A percentile compares a stretch with the other conserved stretches of the same genome.
phyloP scores from a whole-genome alignment of 2,329 filamentous ascomycete species.

The Tolypocladium tropicale region DNA sequence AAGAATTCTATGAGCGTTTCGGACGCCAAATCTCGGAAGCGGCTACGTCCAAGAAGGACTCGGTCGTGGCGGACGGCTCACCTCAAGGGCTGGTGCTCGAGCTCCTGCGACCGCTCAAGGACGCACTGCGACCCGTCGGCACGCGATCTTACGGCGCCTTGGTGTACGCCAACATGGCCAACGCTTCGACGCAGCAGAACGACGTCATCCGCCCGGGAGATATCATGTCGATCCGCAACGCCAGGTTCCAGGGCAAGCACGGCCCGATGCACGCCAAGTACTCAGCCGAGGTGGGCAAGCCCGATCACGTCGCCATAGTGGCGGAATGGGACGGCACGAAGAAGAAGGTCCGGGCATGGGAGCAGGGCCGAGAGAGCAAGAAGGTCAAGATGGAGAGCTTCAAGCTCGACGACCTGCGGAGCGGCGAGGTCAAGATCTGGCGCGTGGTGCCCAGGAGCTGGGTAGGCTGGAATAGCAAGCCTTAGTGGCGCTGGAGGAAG shows the following conservation, averaged over 20 bases:
- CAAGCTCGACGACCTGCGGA: constrained; percentile 81
- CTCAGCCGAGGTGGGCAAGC: constrained; percentile 73
- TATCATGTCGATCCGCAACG: constrained; percentile 85
- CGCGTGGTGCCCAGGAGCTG: constrained; percentile 84
- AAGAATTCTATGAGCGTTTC: constrained; percentile 71
- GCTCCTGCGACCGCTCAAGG: constrained; percentile 61
- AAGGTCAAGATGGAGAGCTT: constrained; percentile 94
- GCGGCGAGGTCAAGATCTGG: constrained; percentile 96
- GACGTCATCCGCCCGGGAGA: constrained; percentile 93
- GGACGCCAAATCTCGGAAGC: constrained; percentile 68
- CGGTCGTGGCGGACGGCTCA: constrained; percentile 73
- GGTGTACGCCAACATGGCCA: constrained; percentile 90
- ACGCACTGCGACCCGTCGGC: constrained; percentile 75
- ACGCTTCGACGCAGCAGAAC: constrained; percentile 79
- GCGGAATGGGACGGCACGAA: constrained; percentile 97
- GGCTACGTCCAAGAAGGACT: constrained; percentile 63
- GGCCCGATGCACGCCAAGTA: constrained; percentile 96
- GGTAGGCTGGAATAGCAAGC: constrained; percentile 73
- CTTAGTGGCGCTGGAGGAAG: constrained; percentile 30
- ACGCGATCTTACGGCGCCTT: constrained; percentile 81
- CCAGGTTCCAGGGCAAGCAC: constrained; percentile 89
- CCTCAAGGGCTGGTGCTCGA: constrained; percentile 69
- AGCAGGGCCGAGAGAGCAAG: constrained; percentile 86
- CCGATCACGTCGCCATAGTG: constrained; percentile 82
- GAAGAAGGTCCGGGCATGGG: constrained; percentile 93